Evolutionary conservation across 2,329 filamentous ascomycete genomes (phyloP).

Genomic region (Trichoderma harzianum): DNA sequence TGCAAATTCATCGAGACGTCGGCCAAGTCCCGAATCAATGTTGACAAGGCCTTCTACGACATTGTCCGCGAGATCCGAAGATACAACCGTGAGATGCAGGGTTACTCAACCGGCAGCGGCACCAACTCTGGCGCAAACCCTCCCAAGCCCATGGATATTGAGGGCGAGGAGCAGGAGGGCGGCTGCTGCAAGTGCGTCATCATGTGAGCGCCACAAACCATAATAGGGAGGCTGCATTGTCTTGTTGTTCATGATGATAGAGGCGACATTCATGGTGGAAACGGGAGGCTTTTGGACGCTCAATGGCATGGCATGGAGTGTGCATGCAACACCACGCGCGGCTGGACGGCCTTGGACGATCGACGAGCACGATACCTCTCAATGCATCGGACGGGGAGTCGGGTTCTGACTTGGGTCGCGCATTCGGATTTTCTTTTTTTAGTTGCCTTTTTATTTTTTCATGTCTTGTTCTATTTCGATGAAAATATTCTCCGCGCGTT

Average conservation of each 20-base stretch:
- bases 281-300: constrained; percentile 12
- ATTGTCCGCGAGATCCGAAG: constrained; percentile 96
- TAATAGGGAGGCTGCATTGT: not conserved
- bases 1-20: constrained; percentile 99
- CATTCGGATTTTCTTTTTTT: constrained; percentile 24
- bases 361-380: constrained; percentile 26
- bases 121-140: constrained; percentile 59
- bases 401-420: constrained; percentile 34
- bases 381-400: constrained; percentile 40
- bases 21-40: constrained; percentile 95
- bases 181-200: constrained; percentile 89
- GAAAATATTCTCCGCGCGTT: constrained; percentile 13
- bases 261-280: constrained; percentile 17
- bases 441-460: constrained; percentile 22
- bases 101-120: constrained; percentile 70
- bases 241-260: constrained; percentile 11
- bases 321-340: constrained; percentile 9
- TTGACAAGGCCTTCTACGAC: constrained; percentile 98
- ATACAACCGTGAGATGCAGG: constrained; percentile 98
- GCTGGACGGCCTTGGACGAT: constrained; percentile 20
- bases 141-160: constrained; percentile 74
- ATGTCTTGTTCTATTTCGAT: constrained; percentile 22
- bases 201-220: constrained; percentile 54
- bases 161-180: constrained; percentile 62
- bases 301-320: constrained; percentile 5